Evolutionary conservation across 352 stramenopile species (phyloP).

Genomic region (Phytopythium montanum): DNA sequence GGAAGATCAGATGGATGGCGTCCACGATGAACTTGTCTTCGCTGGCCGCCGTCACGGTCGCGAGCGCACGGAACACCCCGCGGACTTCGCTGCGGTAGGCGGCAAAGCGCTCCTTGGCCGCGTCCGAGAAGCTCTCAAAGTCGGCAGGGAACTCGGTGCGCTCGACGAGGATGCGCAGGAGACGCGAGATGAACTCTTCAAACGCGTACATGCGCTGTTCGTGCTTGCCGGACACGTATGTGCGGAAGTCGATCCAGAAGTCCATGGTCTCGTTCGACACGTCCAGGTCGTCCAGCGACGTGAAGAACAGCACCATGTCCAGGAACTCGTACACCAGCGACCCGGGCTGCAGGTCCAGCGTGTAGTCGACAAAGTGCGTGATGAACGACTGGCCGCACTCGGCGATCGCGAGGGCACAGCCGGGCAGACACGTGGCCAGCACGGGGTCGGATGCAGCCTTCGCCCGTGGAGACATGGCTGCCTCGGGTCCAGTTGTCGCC

Average conservation of each 20-base stretch:
- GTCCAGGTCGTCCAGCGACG: conserved; percentile 52
- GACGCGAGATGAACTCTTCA: conserved; percentile 64
- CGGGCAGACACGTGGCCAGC: conserved; percentile 41
- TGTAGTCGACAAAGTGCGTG: conserved; percentile 78
- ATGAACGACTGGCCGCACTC: conserved; percentile 79
- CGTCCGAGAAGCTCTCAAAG: conserved; percentile 44
- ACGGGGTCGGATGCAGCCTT: conserved; percentile 17
- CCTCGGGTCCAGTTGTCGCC: neutral
- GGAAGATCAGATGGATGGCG: conserved; percentile 66
- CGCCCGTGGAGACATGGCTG: neutral
- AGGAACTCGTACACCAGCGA: conserved; percentile 78
- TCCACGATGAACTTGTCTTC: conserved; percentile 82
- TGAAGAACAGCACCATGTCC: conserved; percentile 67
- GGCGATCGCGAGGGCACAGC: conserved; percentile 51
- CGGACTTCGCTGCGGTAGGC: conserved; percentile 73
- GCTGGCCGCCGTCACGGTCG: conserved; percentile 59
- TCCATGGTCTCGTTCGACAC: conserved; percentile 80
- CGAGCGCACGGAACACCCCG: conserved; percentile 68
- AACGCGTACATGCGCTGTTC: conserved; percentile 65
- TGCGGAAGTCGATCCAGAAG: conserved; percentile 79
- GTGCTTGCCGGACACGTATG: conserved; percentile 75
- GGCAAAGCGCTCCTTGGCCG: conserved; percentile 58
- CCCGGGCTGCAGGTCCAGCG: conserved; percentile 45
- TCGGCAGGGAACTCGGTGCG: conserved; percentile 59
- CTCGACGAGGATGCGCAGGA: conserved; percentile 67